Evolutionary conservation across 371 early-diverging fungal species (phyloP).

Genomic region (Mucor piriformis): DNA sequence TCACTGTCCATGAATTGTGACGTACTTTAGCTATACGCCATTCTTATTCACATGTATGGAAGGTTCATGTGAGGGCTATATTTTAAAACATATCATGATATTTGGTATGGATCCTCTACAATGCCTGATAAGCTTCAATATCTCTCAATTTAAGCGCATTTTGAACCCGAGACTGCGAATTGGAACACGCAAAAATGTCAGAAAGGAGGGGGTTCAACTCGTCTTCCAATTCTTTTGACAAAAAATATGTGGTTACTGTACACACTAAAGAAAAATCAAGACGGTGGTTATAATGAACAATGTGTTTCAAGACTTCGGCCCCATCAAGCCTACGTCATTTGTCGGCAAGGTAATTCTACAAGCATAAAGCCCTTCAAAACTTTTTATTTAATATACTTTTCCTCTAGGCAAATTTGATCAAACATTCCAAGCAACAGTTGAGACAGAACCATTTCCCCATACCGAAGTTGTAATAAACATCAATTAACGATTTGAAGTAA

Average conservation of each 20-base stretch:
- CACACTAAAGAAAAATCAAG: background rate
- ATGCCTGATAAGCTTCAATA: too few relatives aligned
- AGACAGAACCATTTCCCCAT: background rate
- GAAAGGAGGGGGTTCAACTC: too few relatives aligned
- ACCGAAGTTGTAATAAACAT: background rate
- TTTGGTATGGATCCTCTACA: too few relatives aligned
- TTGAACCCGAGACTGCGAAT: too few relatives aligned
- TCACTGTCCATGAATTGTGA: too few relatives aligned
- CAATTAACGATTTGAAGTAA: background rate
- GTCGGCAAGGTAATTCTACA: background rate
- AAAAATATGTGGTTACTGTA: slow-evolving; percentile 17
- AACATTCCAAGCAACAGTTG: background rate
- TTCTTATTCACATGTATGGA: too few relatives aligned
- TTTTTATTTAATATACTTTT: background rate
- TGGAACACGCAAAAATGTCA: too few relatives aligned
- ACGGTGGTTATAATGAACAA: background rate
- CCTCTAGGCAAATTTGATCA: background rate
- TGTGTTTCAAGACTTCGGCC: slow-evolving; percentile 1
- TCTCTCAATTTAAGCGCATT: too few relatives aligned
- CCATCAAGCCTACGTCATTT: background rate
- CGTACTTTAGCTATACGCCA: too few relatives aligned
- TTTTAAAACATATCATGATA: too few relatives aligned
- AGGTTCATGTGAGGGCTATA: too few relatives aligned
- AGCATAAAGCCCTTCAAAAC: background rate
- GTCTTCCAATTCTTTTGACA: too few relatives aligned